Conservation (phyloP, 2,329 filamentous ascomycete species). For the Paecilomyces formosus region DNA sequence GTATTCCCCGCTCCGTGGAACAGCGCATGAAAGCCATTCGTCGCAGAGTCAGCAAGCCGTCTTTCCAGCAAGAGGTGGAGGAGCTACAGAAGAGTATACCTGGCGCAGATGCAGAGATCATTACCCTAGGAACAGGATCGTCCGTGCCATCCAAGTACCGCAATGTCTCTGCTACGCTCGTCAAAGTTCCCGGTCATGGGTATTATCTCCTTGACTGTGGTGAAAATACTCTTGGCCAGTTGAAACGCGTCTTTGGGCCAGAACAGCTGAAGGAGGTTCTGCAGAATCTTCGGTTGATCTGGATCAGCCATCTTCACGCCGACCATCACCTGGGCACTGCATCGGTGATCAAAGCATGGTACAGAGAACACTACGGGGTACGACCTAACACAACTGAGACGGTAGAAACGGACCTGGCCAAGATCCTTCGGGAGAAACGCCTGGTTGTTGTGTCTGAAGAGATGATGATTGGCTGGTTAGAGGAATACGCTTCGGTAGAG, state of each 20-base stretch:
- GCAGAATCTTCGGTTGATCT: conserved; percentile 71
- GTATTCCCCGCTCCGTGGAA: conserved; percentile 22
- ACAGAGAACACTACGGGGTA: conserved; percentile 46
- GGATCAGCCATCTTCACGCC: conserved; percentile 92
- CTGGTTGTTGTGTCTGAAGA: conserved; percentile 63
- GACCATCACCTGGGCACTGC: conserved; percentile 87
- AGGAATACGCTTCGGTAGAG: conserved; percentile 73
- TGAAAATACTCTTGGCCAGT: conserved; percentile 83
- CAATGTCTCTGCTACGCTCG: conserved; percentile 83
- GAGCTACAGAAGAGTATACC: conserved; percentile 58
- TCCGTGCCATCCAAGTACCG: conserved; percentile 86
- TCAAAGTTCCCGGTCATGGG: conserved; percentile 78
- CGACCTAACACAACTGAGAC: conserved; percentile 32
- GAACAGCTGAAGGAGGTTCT: conserved; percentile 63
- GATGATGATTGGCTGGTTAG: conserved; percentile 67
- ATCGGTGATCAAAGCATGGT: conserved; percentile 78
- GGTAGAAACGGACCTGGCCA: conserved; percentile 25
- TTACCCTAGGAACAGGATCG: conserved; percentile 85
- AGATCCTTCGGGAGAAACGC: conserved; percentile 31
- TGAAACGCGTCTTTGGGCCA: conserved; percentile 64
- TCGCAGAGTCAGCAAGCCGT: conserved; percentile 17
- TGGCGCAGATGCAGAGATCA: conserved; percentile 69
- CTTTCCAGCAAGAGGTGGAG: conserved; percentile 26
- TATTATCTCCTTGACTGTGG: conserved; percentile 87
- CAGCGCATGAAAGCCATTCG: conserved; percentile 20